Evolutionary conservation across 108 stramenopile genomes (phyloP), one percentile per base, ranked within the genome.

Genomic region (Aurantiochytrium sp.): DNA sequence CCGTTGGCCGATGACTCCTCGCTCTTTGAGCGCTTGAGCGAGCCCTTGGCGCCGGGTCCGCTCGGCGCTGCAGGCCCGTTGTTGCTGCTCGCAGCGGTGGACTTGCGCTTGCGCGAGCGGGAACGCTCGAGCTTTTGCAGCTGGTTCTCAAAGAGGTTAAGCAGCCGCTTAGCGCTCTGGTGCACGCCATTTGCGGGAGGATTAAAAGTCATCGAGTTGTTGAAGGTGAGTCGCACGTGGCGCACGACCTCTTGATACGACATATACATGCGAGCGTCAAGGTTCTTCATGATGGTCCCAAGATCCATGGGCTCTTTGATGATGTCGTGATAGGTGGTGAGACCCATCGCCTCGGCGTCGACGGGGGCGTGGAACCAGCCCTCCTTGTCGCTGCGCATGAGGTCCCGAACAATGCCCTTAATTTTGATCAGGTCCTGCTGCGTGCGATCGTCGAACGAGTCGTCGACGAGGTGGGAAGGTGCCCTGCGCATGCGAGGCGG

Each of bases 151-250:
- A 83, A 83, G 23, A 83, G 19, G 12, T 8, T 16, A 8, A 83
- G 28, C 12, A 98, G 94, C 51, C 89, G 90, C 71, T 72, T 83
- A 19, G 98, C 98, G 59, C 94, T 92, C 44, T 87, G 58, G 92
- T 97, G 94, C 28, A 98, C 96, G 72, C 72, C 87, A 92, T 97
- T 92, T 29, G 87, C 57, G 12, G 95, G 93, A 8, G 96, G 96
- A 92, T 98, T 98, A 93, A 98, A 99, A 5, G 16, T 69, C 94
- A 96, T 96, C 42, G 97, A 96, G 88, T 99, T 99, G 72, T 89
- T 58, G 91, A 96, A 96, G 23, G 92, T 93, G 35, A 94, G 94
- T 45, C 60, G 35, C 18, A 94, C 92, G 57, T 95, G 93, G 5
- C 69, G 91, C 12, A 72, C 60, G 58, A 92, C 87, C 45, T 91